These are phyloP conservation scores for Aspergillus brasiliensis DNA, from an alignment of 2,329 filamentous ascomycete species.

Conservation along the genomic window DNA sequence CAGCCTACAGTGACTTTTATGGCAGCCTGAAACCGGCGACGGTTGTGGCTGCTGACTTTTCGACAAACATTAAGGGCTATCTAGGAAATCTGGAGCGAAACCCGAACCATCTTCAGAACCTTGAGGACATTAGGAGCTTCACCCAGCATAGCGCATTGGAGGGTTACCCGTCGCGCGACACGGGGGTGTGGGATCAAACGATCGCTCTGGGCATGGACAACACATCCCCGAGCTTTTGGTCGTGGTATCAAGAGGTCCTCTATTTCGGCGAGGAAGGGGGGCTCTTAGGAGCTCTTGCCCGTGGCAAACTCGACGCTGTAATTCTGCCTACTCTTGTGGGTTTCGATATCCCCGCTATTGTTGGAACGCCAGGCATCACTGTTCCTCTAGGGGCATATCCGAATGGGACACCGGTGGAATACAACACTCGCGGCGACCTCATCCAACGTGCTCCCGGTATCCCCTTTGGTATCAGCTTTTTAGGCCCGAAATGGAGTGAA, in stretches of 20 bases:
- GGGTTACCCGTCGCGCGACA: conserved; percentile 64
- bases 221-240: conserved; percentile 59
- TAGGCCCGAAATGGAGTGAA: conserved; percentile 64
- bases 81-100: conserved; percentile 60
- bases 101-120: conserved; percentile 55
- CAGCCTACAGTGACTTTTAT: conserved; percentile 51
- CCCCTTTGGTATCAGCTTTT: conserved; percentile 65
- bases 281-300: conserved; percentile 60
- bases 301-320: conserved; percentile 62
- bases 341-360: conserved; percentile 54
- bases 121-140: conserved; percentile 57
- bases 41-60: conserved; percentile 63
- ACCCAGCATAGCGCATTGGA: conserved; percentile 58
- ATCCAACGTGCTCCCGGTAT: conserved; percentile 57
- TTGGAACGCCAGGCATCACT: conserved; percentile 63
- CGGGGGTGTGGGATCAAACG: conserved; percentile 56
- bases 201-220: conserved; percentile 59
- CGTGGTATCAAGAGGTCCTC: conserved; percentile 55
- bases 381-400: conserved; percentile 64
- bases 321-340: conserved; percentile 59
- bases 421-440: conserved; percentile 53
- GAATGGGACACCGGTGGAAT: conserved; percentile 41
- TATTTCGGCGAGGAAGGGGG: conserved; percentile 62
- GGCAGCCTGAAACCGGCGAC: conserved; percentile 37
- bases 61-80: conserved; percentile 58